These are phyloP conservation scores for Paramecium tetraurelia DNA, from an alignment of 73 alveolate genomes.

Conservation along the genomic window DNA sequence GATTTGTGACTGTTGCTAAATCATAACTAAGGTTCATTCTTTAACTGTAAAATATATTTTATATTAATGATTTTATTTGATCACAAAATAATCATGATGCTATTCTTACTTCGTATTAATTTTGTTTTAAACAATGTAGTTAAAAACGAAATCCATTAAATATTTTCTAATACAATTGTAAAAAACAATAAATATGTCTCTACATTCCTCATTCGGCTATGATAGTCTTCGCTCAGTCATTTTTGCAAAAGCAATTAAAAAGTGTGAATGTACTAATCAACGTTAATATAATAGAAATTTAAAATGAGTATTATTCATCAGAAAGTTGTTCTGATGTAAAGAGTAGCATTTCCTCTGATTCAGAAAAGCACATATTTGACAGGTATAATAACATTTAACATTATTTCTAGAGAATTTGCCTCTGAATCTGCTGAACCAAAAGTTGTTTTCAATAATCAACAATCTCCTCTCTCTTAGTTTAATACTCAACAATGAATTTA, in stretches of 20 bases:
- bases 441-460: constrained; percentile 5
- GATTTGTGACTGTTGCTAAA: constrained; percentile 6
- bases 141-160: constrained; percentile 19
- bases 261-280: not conserved
- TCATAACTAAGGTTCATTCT: not conserved
- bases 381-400: not conserved
- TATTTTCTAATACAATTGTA: not conserved
- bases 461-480: constrained; percentile 49
- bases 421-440: not conserved
- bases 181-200: not conserved
- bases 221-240: constrained; percentile 32
- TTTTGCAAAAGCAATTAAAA: not conserved
- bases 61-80: not conserved
- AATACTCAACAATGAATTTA: constrained; percentile 16
- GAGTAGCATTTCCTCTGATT: constrained; percentile 1
- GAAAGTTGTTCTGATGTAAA: not conserved
- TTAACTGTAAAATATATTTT: not conserved
- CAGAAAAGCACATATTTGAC: not conserved
- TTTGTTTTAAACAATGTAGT: not conserved
- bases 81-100: not conserved
- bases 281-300: not conserved
- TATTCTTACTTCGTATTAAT: not conserved
- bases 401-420: not conserved
- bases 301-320: constrained; percentile 24
- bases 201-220: constrained; percentile 30